Percentiles rank a stretch among this genome's conserved stretches.
Evolutionary conservation across 1,284 basidiomycete species (phyloP).

Genomic region (Somion occarium): DNA sequence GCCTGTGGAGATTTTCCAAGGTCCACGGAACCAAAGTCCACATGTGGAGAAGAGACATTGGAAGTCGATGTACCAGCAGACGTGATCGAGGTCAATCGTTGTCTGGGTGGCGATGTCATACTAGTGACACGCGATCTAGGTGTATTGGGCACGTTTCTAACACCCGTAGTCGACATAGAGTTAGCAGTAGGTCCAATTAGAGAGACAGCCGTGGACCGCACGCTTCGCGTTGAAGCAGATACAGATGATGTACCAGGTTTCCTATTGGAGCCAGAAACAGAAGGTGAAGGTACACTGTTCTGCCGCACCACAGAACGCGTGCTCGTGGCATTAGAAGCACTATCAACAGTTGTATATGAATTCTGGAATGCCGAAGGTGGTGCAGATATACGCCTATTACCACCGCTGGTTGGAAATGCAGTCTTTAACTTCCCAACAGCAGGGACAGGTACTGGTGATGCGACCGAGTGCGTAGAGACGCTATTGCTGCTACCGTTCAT

Average conservation of each 20-base stretch:
- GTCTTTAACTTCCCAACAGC: not conserved
- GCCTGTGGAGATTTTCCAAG: not conserved
- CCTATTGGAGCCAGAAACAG: slow-evolving; percentile 14
- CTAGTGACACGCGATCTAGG: slow-evolving; percentile 32
- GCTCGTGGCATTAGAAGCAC: slow-evolving; percentile 19
- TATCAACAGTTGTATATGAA: slow-evolving; percentile 12
- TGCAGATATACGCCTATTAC: slow-evolving; percentile 18
- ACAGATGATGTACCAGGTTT: slow-evolving; percentile 6
- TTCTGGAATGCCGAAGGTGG: slow-evolving; percentile 23
- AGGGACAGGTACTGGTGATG: slow-evolving; percentile 22
- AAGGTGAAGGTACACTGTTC: slow-evolving; percentile 21
- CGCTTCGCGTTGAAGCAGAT: slow-evolving; percentile 14
- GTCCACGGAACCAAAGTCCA: not conserved
- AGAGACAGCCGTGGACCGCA: slow-evolving; percentile 24
- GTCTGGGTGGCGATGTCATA: slow-evolving; percentile 12
- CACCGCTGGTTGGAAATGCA: slow-evolving; percentile 10
- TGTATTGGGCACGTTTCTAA: slow-evolving; percentile 28
- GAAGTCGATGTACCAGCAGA: not conserved
- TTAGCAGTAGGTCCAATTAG: slow-evolving; percentile 18
- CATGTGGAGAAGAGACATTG: not conserved
- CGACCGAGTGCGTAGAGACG: not conserved
- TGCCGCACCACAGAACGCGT: slow-evolving; percentile 18
- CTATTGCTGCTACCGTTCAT: not conserved
- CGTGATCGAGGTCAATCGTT: slow-evolving; percentile 9
- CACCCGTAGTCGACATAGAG: slow-evolving; percentile 22